Conservation (phyloP, 805 yeast genomes). For the Spathaspora sp. region DNA sequence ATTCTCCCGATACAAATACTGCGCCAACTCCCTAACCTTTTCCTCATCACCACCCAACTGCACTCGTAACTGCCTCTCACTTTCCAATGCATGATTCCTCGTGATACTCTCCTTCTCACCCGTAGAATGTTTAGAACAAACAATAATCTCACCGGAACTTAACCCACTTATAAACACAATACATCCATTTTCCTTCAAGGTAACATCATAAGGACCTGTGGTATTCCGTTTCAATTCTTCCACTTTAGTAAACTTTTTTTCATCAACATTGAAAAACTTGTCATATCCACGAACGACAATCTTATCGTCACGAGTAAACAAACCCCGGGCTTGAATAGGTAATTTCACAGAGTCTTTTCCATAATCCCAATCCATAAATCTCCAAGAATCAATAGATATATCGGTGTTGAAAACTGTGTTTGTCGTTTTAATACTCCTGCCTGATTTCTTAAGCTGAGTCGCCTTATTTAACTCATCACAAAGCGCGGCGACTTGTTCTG, state of each 20-base stretch:
- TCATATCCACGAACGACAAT: constrained; percentile 88
- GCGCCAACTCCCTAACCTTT: constrained; percentile 51
- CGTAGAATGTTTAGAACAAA: constrained; percentile 88
- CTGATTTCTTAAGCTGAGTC: constrained; percentile 15
- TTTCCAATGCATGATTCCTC: constrained; percentile 74
- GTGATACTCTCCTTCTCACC: constrained; percentile 52
- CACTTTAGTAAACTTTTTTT: constrained; percentile 52
- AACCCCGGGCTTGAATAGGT: constrained; percentile 80
- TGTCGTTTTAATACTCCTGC: constrained; percentile 17
- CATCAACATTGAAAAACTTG: constrained; percentile 85
- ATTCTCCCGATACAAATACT: constrained; percentile 43
- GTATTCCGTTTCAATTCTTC: constrained; percentile 42
- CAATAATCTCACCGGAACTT: constrained; percentile 70
- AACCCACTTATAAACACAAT: constrained; percentile 80
- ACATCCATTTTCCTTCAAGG: constrained; percentile 92
- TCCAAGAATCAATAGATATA: constrained; percentile 50
- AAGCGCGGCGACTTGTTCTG: constrained; percentile 15
- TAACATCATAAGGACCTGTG: constrained; percentile 72
- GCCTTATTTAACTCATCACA: constrained; percentile 16
- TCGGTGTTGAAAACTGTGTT: constrained; percentile 7
- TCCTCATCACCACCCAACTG: constrained; percentile 41
- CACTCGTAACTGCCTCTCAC: constrained; percentile 51
- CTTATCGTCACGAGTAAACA: constrained; percentile 50
- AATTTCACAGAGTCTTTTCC: constrained; percentile 48
- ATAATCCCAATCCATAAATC: constrained; percentile 88